Evolutionary conservation across 768 basidiomycete species (phyloP), one percentile per base, ranked within the genome.

Genomic region (Termitomyces sp.): DNA sequence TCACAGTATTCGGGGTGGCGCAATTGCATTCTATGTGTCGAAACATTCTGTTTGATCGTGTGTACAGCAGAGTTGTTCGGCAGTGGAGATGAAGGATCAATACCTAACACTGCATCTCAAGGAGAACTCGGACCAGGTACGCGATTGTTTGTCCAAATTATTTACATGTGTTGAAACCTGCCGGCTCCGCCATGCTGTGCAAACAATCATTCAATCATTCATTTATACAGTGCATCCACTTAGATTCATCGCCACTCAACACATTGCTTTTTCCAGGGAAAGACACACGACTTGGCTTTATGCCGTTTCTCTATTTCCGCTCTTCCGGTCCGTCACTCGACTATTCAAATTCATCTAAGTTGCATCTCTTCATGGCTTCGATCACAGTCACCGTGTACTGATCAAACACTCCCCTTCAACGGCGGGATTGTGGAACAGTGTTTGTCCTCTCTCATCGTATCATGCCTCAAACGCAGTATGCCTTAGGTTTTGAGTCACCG

Each of bases 121-220:
- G 22, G 20, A 15, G 39, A 33, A 8, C 37, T 30, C 36, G 24
- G 3, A 41, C 36, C 18, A n/a, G n/a, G 9, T 6, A 8, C 31
- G 37, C n/a, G 39, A 18, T 16, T 6, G 12, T 18, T 42, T 33
- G 49, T 50, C 20, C n/a, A 3, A 33, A 13, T 27, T 59, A 22
- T 44, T 59, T 59, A 18, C 20, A 7, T 31, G 30, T 59, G 4
- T 59, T 55, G 6, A 27, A 44, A 15, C 50, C 24, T 3, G 36
- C 46, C 47, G 54, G 22, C 54, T 50, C 49, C 31, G 48, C 31
- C 58, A 59, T 55, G 52, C 58, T 55, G 58, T 59, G 58, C 39
- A 59, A 59, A 33, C 30, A 50, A 42, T 37, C 27, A 46, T 37
- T 42, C 18, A 18, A 11, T 33, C 6, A 16, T 18, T 37, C 41